Percentiles rank a stretch among this genome's conserved stretches.
Conservation (phyloP, 139 green algal genomes). For the Nannochloris sp. region DNA sequence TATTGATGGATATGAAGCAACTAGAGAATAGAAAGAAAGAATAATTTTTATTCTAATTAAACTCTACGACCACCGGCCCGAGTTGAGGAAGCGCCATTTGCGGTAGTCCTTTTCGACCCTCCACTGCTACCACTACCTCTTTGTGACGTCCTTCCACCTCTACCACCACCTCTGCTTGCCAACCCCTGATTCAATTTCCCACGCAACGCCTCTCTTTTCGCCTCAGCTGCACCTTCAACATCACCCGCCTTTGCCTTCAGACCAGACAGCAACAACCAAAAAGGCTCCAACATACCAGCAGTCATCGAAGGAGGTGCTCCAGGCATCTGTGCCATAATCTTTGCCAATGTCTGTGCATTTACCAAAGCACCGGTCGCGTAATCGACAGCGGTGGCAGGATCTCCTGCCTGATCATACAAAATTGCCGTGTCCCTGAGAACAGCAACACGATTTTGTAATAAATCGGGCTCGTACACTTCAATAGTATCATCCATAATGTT, state of each 20-base stretch:
- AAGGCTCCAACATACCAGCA: slow-evolving; percentile 24
- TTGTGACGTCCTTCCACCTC: too few species aligned
- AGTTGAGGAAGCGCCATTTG: background rate
- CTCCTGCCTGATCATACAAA: slow-evolving; percentile 16
- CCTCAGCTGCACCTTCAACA: slow-evolving; percentile 18
- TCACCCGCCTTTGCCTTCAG: slow-evolving; percentile 29
- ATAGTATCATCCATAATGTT: slow-evolving; percentile 29
- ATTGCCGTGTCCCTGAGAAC: slow-evolving; percentile 26
- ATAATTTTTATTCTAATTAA: too few species aligned
- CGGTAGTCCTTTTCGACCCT: background rate
- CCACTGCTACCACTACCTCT: background rate
- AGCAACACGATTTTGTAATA: slow-evolving; percentile 29
- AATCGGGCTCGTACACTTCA: slow-evolving; percentile 28
- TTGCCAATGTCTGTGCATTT: slow-evolving; percentile 15
- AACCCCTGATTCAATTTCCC: background rate
- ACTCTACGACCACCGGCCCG: slow-evolving; percentile 6
- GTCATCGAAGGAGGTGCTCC: background rate
- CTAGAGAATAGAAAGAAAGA: too few species aligned
- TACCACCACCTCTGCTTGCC: background rate
- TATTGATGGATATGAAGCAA: too few species aligned
- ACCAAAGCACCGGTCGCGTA: slow-evolving; percentile 27
- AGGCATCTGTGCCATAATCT: background rate
- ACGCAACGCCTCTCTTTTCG: slow-evolving; percentile 1
- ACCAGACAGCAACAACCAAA: slow-evolving; percentile 19
- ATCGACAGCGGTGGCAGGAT: slow-evolving; percentile 20